Base-by-base conservation (phyloP, 495 filamentous ascomycete genomes). In the Venustampulla echinocandica region DNA sequence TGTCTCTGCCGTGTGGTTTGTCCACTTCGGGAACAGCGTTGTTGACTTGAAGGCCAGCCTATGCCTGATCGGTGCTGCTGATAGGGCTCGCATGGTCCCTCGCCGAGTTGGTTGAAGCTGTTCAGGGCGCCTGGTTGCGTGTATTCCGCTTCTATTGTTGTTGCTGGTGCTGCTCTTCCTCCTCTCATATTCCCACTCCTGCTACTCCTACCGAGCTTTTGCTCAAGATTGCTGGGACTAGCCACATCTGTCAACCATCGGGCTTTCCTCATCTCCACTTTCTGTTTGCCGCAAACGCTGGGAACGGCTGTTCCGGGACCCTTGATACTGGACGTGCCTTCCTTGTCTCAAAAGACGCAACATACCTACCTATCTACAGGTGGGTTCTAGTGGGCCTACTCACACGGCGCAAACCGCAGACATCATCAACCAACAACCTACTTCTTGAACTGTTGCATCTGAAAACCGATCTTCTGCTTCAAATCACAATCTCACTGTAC, bases 241-340 rank as follows among this genome's bases (percentile, higher is more conserved):
- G 7, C 7, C n/a, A n/a, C 7, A 30, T 30, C 27, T 30, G 27
- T n/a, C 27, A 7, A 30, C 27, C 7, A 30, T 7, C 27, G 7
- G 18, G 24, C 21, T 15, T 40, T 46, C 22, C 25, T 53, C 43
- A 49, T 53, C 51, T 53, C 46, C 46, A 42, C 41, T 20, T 33
- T 46, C 50, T 53, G 50, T 53, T 57, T 57, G 54, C 25, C 23
- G 42, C 54, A 50, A 57, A 57, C 50, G 50, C 43, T 20, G 42
- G 33, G 35, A 15, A 47, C 50, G 49, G 37, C 50, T 50, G 22
- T 53, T 20, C 37, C 43, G 28, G 37, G 44, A 40, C 20, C 46
- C 50, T 39, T 2, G 42, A 40, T 34, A 22, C 28, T 47, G 20
- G 19, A 43, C 39, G 28, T 27, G 35, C 33, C 32, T 17, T 15